These are phyloP conservation scores for Bremia lactucae DNA, from an alignment of 352 stramenopile genomes.

Conservation along the genomic window DNA sequence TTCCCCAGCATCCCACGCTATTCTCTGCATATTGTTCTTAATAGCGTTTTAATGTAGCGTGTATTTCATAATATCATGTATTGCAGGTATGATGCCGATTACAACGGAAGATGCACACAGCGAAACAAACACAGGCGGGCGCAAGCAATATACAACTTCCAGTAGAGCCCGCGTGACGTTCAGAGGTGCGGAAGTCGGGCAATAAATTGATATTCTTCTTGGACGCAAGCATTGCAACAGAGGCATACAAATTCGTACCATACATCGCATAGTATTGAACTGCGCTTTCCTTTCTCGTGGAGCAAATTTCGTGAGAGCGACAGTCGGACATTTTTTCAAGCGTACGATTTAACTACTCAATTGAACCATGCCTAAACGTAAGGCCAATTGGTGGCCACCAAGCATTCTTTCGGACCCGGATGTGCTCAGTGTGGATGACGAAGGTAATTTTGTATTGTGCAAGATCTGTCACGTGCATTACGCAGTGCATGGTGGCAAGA, in stretches of 20 bases:
- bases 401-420: conserved; percentile 59
- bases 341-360: conserved; percentile 1
- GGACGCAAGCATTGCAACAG: too few relatives aligned
- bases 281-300: too few relatives aligned
- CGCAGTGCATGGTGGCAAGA: conserved; percentile 70
- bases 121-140: conserved; percentile 14
- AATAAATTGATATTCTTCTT: background rate
- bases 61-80: background rate
- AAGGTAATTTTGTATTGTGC: conserved; percentile 67
- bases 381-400: conserved; percentile 61
- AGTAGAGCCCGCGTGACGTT: background rate
- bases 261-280: too few relatives aligned
- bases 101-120: conserved; percentile 13
- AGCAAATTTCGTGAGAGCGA: background rate
- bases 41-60: background rate
- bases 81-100: background rate
- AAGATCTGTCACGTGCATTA: conserved; percentile 80
- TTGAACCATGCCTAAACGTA: conserved; percentile 56
- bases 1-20: background rate
- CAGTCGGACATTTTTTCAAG: background rate
- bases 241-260: too few relatives aligned
- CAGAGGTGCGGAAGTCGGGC: conserved; percentile 1
- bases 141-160: conserved; percentile 21
- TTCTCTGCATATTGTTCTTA: background rate
- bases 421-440: conserved; percentile 70